phyloP scores from a whole-genome alignment of 2,329 filamentous ascomycete genomes.

The Rhynchosporium graminicola region DNA sequence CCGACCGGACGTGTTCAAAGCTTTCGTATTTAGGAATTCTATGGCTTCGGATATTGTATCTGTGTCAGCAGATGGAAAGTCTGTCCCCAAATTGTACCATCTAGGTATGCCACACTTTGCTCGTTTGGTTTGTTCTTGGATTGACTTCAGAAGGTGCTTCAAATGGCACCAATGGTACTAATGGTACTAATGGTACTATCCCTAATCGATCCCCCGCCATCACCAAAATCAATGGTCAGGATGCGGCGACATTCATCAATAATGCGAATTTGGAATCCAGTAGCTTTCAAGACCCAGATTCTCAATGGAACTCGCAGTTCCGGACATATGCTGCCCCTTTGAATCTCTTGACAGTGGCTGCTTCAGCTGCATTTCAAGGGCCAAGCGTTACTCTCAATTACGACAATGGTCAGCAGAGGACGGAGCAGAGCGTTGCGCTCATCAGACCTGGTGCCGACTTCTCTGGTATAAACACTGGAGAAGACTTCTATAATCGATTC shows the following conservation, averaged over 20 bases:
- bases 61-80: conserved; percentile 56
- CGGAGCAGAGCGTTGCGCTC: conserved; percentile 6
- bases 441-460: conserved; percentile 6
- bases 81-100: conserved; percentile 55
- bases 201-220: conserved; percentile 47
- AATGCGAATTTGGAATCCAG: conserved; percentile 43
- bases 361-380: conserved; percentile 2
- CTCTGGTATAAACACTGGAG: conserved; percentile 9
- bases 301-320: conserved; percentile 44
- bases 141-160: not conserved
- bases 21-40: conserved; percentile 42
- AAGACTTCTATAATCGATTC: conserved; percentile 10
- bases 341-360: not conserved
- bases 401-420: conserved; percentile 16
- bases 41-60: conserved; percentile 49
- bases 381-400: conserved; percentile 13
- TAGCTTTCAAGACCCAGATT: conserved; percentile 42
- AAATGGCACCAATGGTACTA: conserved; percentile 4
- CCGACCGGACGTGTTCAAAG: conserved; percentile 21
- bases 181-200: conserved; percentile 14
- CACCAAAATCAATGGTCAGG: conserved; percentile 54
- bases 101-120: not conserved
- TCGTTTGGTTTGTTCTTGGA: too few species aligned
- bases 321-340: conserved; percentile 25
- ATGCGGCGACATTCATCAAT: conserved; percentile 50